phyloP scores from a whole-genome alignment of 192 early-diverging fungal species.

The Coemansia asiatica region DNA sequence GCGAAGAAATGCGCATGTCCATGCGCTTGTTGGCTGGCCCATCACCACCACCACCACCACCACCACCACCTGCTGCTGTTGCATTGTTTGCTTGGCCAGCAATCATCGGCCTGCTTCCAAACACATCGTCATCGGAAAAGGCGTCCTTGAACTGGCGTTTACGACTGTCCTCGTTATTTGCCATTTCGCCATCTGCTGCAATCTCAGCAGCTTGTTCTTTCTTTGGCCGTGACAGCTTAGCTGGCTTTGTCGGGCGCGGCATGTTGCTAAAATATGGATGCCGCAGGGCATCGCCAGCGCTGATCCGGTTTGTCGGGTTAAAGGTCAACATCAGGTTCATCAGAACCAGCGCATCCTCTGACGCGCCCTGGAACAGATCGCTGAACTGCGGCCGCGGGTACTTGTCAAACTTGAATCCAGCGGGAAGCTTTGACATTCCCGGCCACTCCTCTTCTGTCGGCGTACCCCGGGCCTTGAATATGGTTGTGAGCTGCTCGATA shows the following conservation, averaged over 20 bases:
- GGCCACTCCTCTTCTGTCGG: constrained; percentile 84
- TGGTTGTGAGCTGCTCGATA: constrained; percentile 72
- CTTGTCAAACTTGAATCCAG: constrained; percentile 68
- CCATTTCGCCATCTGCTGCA: not conserved
- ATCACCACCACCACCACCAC: no score
- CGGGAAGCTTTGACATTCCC: constrained; percentile 70
- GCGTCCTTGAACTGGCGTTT: constrained; percentile 34
- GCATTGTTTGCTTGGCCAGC: not conserved
- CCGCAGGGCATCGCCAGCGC: constrained; percentile 68
- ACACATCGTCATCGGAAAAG: constrained; percentile 20
- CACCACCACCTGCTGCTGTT: no score
- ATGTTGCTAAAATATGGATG: constrained; percentile 45
- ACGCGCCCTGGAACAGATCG: constrained; percentile 81
- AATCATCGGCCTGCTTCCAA: constrained; percentile 12
- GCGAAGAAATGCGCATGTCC: constrained; percentile 49
- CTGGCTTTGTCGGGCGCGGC: constrained; percentile 41
- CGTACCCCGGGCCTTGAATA: constrained; percentile 79
- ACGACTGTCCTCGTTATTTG: constrained; percentile 1
- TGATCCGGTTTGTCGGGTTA: constrained; percentile 80
- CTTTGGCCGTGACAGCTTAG: constrained; percentile 37
- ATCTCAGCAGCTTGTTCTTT: constrained; percentile 6
- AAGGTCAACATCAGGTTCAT: constrained; percentile 84
- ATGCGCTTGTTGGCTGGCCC: constrained; percentile 25
- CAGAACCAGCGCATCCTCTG: constrained; percentile 78
- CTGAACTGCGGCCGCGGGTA: constrained; percentile 72